phyloP scores from a whole-genome alignment of 768 basidiomycete genomes.

The Jaapia argillacea region DNA sequence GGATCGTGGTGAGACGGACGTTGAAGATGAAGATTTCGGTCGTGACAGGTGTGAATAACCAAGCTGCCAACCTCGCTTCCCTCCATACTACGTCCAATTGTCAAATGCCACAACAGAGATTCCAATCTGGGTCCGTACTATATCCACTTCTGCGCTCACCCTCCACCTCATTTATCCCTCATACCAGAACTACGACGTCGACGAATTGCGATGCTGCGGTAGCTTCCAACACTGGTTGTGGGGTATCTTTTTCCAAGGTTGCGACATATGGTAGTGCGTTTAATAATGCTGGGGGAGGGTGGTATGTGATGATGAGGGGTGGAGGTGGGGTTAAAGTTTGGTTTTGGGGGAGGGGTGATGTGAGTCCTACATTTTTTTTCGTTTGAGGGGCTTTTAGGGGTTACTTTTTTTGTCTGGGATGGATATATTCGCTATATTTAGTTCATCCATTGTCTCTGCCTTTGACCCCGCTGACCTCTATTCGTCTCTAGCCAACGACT shows the following conservation, averaged over 20 bases:
- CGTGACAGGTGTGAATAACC: conserved; percentile 42
- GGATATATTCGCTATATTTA: background rate
- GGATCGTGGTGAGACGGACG: background rate
- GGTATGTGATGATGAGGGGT: conserved; percentile 39
- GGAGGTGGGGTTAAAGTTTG: conserved; percentile 42
- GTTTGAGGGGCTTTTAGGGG: too few species aligned
- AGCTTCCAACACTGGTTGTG: conserved; percentile 55
- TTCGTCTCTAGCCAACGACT: too few species aligned
- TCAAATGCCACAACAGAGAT: conserved; percentile 28
- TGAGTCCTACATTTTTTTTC: too few species aligned
- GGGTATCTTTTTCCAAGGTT: conserved; percentile 29
- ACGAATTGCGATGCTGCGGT: conserved; percentile 37
- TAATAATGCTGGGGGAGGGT: conserved; percentile 48
- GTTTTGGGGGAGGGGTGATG: conserved; percentile 46
- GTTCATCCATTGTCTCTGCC: background rate
- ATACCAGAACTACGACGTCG: conserved; percentile 26
- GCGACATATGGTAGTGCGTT: conserved; percentile 38
- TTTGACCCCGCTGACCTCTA: too few species aligned
- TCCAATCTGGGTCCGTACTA: conserved; percentile 34
- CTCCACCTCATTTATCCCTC: background rate
- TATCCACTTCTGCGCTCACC: background rate
- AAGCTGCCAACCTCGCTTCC: conserved; percentile 35
- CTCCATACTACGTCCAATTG: conserved; percentile 46
- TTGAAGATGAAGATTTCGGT: too few species aligned
- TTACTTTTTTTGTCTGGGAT: too few species aligned